Evolutionary conservation across 148 eudicot genomes (phyloP).

Genomic region (Simmondsia chinensis): DNA sequence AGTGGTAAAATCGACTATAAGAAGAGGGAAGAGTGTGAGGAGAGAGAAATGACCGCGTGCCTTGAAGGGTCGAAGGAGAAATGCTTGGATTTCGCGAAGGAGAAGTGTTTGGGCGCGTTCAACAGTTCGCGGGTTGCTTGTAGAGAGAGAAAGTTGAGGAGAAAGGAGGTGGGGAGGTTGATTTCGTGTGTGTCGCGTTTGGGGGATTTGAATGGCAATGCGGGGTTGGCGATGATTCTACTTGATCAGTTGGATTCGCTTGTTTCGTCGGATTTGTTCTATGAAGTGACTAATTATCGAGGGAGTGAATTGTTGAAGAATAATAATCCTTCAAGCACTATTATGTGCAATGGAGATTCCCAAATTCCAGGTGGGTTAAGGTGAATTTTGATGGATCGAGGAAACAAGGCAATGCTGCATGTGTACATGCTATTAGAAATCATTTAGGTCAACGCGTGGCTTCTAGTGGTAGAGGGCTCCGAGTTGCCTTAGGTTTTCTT

Average conservation of each 20-base stretch:
- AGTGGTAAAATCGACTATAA: constrained; percentile 10
- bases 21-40: constrained; percentile 57
- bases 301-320: constrained; percentile 26
- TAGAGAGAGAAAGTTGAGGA: constrained; percentile 14
- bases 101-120: constrained; percentile 44
- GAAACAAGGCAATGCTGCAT: too few species aligned
- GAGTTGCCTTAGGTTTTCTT: too few species aligned
- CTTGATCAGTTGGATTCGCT: constrained; percentile 12
- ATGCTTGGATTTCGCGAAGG: constrained; percentile 34
- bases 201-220: constrained; percentile 7
- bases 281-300: constrained; percentile 15
- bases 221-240: constrained; percentile 11
- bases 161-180: constrained; percentile 31
- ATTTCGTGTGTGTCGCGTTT: constrained; percentile 25
- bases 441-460: too few species aligned
- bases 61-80: constrained; percentile 29
- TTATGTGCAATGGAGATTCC: too few species aligned
- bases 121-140: constrained; percentile 33
- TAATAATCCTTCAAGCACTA: background rate
- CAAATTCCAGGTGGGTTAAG: too few species aligned
- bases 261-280: constrained; percentile 4
- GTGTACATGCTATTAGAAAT: too few species aligned
- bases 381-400: too few species aligned
- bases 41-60: constrained; percentile 47
- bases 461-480: too few species aligned